Conservation (phyloP, 495 filamentous ascomycete genomes). For the Hyaloscypha finlandica region DNA sequence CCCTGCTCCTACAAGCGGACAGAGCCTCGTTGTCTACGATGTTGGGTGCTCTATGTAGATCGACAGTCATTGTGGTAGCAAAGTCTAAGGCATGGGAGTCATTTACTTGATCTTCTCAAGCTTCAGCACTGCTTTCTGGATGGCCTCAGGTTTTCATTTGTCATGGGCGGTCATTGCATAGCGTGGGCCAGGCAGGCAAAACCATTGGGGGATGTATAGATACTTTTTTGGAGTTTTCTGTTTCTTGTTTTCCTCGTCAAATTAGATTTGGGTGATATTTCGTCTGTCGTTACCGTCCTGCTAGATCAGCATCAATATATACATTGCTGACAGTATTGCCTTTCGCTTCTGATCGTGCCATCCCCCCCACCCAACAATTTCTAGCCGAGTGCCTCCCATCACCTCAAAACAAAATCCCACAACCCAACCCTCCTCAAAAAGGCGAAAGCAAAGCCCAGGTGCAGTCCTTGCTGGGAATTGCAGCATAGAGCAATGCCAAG, state of each 20-base stretch:
- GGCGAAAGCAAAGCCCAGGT: too few relatives aligned
- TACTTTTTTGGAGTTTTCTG: not conserved
- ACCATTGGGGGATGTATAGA: not conserved
- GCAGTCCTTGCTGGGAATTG: too few relatives aligned
- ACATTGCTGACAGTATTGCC: not conserved
- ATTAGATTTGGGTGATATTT: not conserved
- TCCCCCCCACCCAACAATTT: not conserved
- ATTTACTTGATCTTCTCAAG: not conserved
- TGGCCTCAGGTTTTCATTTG: not conserved
- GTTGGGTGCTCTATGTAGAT: slow-evolving; percentile 17
- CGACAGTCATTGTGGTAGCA: not conserved
- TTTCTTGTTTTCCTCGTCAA: not conserved
- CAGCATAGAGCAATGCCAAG: too few relatives aligned
- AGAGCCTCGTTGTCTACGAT: slow-evolving; percentile 23
- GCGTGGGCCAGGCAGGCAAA: not conserved
- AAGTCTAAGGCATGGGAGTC: not conserved
- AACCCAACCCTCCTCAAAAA: too few relatives aligned
- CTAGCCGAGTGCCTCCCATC: not conserved
- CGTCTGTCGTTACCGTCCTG: not conserved
- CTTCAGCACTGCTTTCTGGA: not conserved
- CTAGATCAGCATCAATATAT: not conserved
- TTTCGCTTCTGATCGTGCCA: not conserved
- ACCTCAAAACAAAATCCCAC: not conserved
- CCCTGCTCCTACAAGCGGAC: slow-evolving; percentile 16
- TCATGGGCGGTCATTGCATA: not conserved